Percentiles rank a stretch among this genome's conserved stretches.
phyloP scores from a whole-genome alignment of 1,284 basidiomycete species.

The Ceratorhiza oryzae-sativae region DNA sequence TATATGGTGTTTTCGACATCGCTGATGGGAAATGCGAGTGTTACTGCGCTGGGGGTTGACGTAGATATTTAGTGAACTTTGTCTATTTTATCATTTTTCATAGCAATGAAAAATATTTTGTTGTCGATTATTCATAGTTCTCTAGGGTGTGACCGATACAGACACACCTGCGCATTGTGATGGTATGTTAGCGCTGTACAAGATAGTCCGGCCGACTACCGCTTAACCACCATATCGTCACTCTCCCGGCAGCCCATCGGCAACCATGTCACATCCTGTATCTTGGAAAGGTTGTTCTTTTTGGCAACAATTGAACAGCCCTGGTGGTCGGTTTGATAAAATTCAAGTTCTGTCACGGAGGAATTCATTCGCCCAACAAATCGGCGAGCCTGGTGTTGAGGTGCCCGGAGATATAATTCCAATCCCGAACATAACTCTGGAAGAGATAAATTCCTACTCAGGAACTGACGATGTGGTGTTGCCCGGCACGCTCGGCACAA shows the following conservation, averaged over 20 bases:
- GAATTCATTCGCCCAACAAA: slow-evolving; percentile 12
- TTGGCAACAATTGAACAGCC: slow-evolving; percentile 19
- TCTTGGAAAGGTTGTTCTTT: slow-evolving; percentile 29
- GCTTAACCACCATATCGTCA: neutral
- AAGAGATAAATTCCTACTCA: neutral
- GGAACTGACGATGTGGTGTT: neutral
- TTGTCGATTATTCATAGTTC: no score
- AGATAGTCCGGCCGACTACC: neutral
- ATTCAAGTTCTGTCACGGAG: slow-evolving; percentile 25
- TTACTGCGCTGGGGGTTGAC: neutral
- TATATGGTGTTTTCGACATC: slow-evolving; percentile 33
- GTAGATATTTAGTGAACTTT: neutral
- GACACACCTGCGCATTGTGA: neutral
- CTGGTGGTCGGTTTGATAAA: slow-evolving; percentile 3
- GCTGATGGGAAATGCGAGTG: slow-evolving; percentile 26
- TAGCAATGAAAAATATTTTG: no score
- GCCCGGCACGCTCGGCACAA: neutral
- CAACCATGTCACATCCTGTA: slow-evolving; percentile 7
- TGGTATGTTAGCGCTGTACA: neutral
- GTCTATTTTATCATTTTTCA: neutral
- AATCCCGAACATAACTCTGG: neutral
- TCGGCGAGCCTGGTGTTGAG: neutral
- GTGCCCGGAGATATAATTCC: slow-evolving; percentile 29
- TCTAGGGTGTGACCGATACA: neutral
- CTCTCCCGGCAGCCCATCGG: neutral